A percentile compares a stretch with the other conserved stretches of the same genome.
These are phyloP conservation scores for Salix suchowensis DNA, from an alignment of 345 rosid species.

Conservation along the genomic window DNA sequence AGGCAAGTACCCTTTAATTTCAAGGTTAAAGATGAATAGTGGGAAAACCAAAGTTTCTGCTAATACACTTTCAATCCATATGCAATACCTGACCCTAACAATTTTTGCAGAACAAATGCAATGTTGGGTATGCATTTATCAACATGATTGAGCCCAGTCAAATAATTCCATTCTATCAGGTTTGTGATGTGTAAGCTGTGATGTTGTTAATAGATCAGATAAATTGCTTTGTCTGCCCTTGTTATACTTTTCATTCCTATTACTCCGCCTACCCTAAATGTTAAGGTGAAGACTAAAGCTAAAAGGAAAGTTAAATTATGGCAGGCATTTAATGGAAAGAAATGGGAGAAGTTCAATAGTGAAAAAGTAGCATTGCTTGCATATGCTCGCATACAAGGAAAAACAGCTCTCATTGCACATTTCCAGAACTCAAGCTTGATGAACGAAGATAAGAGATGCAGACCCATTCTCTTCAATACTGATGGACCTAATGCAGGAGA, in stretches of 20 bases:
- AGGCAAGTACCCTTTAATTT: constrained; percentile 37
- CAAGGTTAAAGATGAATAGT: neutral
- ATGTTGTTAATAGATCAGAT: neutral
- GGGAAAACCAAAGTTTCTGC: neutral
- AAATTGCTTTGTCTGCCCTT: neutral
- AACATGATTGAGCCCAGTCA: constrained; percentile 55
- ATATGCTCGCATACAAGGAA: constrained; percentile 76
- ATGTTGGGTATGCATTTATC: constrained; percentile 71
- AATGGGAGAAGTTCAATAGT: constrained; percentile 82
- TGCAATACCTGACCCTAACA: constrained; percentile 2
- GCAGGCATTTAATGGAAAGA: constrained; percentile 70
- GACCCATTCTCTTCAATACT: constrained; percentile 66
- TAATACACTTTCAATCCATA: neutral
- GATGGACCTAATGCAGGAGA: constrained; percentile 74
- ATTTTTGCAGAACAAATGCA: constrained; percentile 57
- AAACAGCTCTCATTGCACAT: constrained; percentile 64
- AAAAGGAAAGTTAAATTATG: constrained; percentile 3
- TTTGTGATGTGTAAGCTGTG: constrained; percentile 17
- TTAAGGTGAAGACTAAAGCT: neutral
- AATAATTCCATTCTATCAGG: constrained; percentile 56
- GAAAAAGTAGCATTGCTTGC: constrained; percentile 73
- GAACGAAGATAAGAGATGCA: constrained; percentile 74
- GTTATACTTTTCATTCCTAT: neutral
- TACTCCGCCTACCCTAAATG: neutral
- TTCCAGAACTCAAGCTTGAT: constrained; percentile 80